A percentile compares a stretch with the other conserved stretches of the same genome.
Evolutionary conservation across 305 asterid species (phyloP).

Genomic region (Galium porrigens): DNA sequence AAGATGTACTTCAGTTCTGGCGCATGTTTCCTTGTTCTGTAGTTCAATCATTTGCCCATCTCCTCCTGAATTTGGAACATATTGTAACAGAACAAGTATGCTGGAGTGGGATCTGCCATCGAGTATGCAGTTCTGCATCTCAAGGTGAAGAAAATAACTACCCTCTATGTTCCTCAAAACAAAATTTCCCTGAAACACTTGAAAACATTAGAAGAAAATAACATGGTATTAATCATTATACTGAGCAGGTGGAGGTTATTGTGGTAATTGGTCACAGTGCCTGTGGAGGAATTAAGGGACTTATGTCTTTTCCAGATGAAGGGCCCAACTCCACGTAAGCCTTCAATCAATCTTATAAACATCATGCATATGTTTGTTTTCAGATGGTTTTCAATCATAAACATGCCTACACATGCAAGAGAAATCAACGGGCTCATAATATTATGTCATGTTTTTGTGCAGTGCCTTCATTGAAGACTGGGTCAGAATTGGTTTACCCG

Average conservation of each 20-base stretch:
- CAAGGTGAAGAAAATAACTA: conserved; percentile 36
- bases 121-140: conserved; percentile 81
- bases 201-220: neutral
- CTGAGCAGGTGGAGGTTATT: conserved; percentile 52
- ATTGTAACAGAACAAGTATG: conserved; percentile 38
- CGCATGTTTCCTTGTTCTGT: neutral
- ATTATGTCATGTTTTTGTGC: neutral
- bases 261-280: conserved; percentile 88
- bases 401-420: neutral
- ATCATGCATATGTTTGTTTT: neutral
- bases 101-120: conserved; percentile 77
- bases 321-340: conserved; percentile 57
- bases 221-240: neutral
- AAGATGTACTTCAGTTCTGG: neutral
- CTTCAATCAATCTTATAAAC: neutral
- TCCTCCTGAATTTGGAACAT: neutral
- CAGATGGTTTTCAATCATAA: neutral
- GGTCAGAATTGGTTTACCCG: conserved; percentile 61
- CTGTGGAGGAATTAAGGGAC: conserved; percentile 96
- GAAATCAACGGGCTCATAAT: neutral
- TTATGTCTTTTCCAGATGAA: conserved; percentile 60
- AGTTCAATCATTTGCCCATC: neutral
- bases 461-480: conserved; percentile 86
- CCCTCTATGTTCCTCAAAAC: neutral
- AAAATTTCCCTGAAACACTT: neutral